These are phyloP conservation scores for Kazachstania africana DNA, from an alignment of 805 yeast genomes.

Conservation along the genomic window DNA sequence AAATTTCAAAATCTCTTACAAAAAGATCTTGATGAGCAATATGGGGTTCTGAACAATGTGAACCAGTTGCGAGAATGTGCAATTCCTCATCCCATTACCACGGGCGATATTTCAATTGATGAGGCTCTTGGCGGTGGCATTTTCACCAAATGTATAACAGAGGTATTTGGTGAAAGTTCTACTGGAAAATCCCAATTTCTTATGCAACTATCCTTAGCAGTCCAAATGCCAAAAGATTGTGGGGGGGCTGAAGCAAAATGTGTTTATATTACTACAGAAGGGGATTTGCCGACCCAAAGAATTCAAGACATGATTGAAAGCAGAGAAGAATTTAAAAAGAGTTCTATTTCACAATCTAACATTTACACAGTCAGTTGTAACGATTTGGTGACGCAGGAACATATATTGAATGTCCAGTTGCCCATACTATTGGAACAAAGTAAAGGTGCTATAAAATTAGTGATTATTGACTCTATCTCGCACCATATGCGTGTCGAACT, in stretches of 20 bases:
- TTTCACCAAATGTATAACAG: slow-evolving; percentile 46
- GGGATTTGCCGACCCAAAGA: slow-evolving; percentile 55
- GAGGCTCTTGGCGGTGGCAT: slow-evolving; percentile 44
- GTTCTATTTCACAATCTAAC: slow-evolving; percentile 29
- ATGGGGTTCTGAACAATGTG: too few species aligned
- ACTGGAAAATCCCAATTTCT: slow-evolving; percentile 78
- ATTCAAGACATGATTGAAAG: slow-evolving; percentile 37
- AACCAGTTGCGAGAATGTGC: too few species aligned
- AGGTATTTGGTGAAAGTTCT: slow-evolving; percentile 74
- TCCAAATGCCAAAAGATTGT: slow-evolving; percentile 36
- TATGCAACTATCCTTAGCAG: slow-evolving; percentile 50
- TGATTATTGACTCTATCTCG: slow-evolving; percentile 73
- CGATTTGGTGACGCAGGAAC: slow-evolving; percentile 65
- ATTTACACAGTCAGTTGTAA: slow-evolving; percentile 47
- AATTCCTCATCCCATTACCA: slow-evolving; percentile 21
- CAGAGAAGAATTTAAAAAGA: slow-evolving; percentile 21
- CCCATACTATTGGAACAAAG: slow-evolving; percentile 40
- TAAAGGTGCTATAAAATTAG: slow-evolving; percentile 33
- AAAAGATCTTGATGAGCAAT: slow-evolving; percentile 9
- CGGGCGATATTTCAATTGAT: slow-evolving; percentile 45
- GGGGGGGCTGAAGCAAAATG: slow-evolving; percentile 42
- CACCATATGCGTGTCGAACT: slow-evolving; percentile 67
- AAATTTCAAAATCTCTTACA: slow-evolving; percentile 14
- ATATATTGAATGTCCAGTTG: slow-evolving; percentile 55
- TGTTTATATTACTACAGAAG: slow-evolving; percentile 75